Conservation (phyloP, 139 green algal species). For the Zygnema circumcarinatum region DNA sequence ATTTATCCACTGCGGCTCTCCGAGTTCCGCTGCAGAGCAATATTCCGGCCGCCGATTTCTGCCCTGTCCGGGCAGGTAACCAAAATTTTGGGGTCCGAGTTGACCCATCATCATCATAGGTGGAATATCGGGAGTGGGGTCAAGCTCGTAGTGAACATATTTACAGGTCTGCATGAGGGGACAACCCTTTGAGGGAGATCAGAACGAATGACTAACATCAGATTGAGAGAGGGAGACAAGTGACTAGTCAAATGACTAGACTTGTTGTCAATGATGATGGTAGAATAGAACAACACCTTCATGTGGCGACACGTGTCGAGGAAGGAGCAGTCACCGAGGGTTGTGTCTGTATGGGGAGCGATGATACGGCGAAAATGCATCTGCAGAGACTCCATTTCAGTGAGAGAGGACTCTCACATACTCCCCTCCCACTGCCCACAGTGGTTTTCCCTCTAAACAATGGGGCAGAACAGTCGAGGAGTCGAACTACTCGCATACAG, state of each 20-base stretch:
- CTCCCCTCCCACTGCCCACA: no score
- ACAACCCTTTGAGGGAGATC: not conserved
- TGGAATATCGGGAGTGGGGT: slow-evolving; percentile 63
- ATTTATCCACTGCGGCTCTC: slow-evolving; percentile 82
- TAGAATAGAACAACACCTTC: no score
- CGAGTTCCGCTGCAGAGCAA: slow-evolving; percentile 48
- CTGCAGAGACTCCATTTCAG: no score
- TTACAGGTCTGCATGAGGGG: slow-evolving; percentile 68
- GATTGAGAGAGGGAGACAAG: no score
- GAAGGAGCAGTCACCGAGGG: slow-evolving; percentile 84
- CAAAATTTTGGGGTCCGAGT: not conserved
- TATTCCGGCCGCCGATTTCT: slow-evolving; percentile 19
- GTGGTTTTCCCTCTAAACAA: no score
- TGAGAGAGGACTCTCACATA: not conserved
- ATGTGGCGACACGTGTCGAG: slow-evolving; percentile 84
- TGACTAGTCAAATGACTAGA: no score
- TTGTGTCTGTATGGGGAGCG: slow-evolving; percentile 75
- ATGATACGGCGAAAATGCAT: slow-evolving; percentile 76
- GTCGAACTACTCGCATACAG: no score
- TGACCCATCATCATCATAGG: slow-evolving; percentile 20
- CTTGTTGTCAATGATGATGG: no score
- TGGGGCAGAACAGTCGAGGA: no score
- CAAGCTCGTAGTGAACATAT: slow-evolving; percentile 82
- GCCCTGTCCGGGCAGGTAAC: not conserved
- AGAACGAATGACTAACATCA: no score